Evolutionary conservation across 352 stramenopile species (phyloP), one percentile per base, ranked within the genome.

Genomic region (Thalassiosira exigua): DNA sequence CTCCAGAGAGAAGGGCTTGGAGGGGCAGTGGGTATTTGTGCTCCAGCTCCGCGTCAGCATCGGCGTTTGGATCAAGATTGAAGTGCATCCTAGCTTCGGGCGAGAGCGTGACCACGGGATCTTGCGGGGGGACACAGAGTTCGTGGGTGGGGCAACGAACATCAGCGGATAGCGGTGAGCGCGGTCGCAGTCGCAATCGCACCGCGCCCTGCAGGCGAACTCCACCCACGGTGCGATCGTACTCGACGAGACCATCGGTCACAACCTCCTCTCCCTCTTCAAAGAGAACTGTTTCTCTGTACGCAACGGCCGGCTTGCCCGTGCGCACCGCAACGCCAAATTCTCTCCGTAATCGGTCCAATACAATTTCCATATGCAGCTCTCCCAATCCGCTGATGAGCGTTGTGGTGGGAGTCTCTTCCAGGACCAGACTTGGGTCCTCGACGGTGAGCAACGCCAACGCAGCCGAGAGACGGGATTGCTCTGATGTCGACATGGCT

Each of bases 291-390:
- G 89, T 97, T 82, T 98, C 96, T 57, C 96, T 81, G 61, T 97
- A 98, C 26, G 95, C 91, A 21, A 98, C 95, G 32, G 91, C 91
- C 75, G 96, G 96, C 32, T 92, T 90, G 42, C 95, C 95, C 29
- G 95, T 90, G 33, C 80, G 80, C 2, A 96, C 95, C 22, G 94
- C 76, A 3, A 98, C 79, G 41, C 94, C 95, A 86, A 96, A 97
- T 64, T 98, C 96, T 53, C 91, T 87, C 24, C 83, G 87, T 32
- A 98, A 72, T 9, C 96, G 88, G 82, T 98, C 95, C 36, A 96
- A 84, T 42, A 96, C 93, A 62, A 98, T 96, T 73, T 98, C 94
- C 52, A 98, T 89, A 62, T 98, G 96, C 9, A 98, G 86, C 81
- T 98, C 96, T 17, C 96, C 96, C 86, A 98, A 94, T 57, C 91